These are phyloP conservation scores for Cryptosporidium bovis DNA, from an alignment of 169 alveolate species.

Conservation along the genomic window DNA sequence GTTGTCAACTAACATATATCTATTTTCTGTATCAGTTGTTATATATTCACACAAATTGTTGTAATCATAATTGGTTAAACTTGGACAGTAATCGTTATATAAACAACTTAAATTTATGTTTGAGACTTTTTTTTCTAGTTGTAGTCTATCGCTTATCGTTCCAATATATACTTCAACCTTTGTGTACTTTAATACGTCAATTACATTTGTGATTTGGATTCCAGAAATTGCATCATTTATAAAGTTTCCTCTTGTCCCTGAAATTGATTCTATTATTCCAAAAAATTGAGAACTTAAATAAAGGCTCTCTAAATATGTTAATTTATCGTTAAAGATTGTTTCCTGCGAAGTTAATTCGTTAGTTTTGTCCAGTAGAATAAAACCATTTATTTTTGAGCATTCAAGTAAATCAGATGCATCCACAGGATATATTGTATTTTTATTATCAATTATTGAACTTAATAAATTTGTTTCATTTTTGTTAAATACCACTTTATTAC, in stretches of 20 bases:
- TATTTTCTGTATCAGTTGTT: neutral
- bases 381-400: conserved; percentile 35
- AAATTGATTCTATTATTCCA: conserved; percentile 68
- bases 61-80: conserved; percentile 10
- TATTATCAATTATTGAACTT: neutral
- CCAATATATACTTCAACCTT: conserved; percentile 36
- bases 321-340: neutral
- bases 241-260: conserved; percentile 64
- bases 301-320: conserved; percentile 10
- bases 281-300: conserved; percentile 55
- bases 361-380: conserved; percentile 33
- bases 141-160: conserved; percentile 9
- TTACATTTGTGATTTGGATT: conserved; percentile 3
- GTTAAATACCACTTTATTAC: neutral
- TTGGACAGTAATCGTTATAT: conserved; percentile 30
- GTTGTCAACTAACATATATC: conserved; percentile 11
- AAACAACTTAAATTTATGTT: conserved; percentile 32
- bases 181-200: conserved; percentile 23
- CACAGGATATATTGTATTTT: neutral
- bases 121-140: conserved; percentile 6
- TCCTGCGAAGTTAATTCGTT: neutral
- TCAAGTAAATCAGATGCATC: conserved; percentile 72
- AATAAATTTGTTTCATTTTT: neutral
- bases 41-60: conserved; percentile 62
- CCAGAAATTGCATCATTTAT: conserved; percentile 63